Conservation (phyloP, 441 rosid genomes). For the Capsella rubella region DNA sequence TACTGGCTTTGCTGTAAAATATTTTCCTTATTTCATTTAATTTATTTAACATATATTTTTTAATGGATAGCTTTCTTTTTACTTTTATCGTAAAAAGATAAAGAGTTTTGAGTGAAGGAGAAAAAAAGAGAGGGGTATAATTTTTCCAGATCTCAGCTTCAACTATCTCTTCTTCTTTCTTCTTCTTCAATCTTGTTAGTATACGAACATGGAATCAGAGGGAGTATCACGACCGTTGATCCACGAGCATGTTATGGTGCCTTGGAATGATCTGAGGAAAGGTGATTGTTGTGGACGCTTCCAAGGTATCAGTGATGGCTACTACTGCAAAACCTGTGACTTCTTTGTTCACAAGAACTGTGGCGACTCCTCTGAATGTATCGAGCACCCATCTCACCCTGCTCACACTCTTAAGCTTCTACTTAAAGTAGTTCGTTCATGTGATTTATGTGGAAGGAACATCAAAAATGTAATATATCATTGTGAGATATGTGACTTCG, state of each 20-base stretch:
- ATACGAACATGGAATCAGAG: not conserved
- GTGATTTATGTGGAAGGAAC: not conserved
- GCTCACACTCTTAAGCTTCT: not conserved
- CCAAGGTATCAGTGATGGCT: not conserved
- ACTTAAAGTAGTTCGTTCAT: not conserved
- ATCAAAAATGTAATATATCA: not conserved
- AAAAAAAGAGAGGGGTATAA: no score
- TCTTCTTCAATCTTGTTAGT: not conserved
- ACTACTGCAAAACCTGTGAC: not conserved
- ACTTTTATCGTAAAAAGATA: no score
- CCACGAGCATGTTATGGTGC: not conserved
- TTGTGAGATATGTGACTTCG: slow-evolving; percentile 12
- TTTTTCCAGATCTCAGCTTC: not conserved
- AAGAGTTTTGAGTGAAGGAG: no score
- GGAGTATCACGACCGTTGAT: not conserved
- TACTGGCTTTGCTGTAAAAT: no score
- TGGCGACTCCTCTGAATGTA: not conserved
- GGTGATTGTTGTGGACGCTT: not conserved
- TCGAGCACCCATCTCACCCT: not conserved
- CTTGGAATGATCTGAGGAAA: not conserved
- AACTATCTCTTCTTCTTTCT: not conserved
- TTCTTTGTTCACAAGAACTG: not conserved
- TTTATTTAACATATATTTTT: no score
- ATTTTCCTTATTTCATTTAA: no score
- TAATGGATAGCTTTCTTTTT: no score